These are phyloP conservation scores for Rhododendron simsii DNA, from an alignment of 148 eudicot genomes.

Conservation along the genomic window DNA sequence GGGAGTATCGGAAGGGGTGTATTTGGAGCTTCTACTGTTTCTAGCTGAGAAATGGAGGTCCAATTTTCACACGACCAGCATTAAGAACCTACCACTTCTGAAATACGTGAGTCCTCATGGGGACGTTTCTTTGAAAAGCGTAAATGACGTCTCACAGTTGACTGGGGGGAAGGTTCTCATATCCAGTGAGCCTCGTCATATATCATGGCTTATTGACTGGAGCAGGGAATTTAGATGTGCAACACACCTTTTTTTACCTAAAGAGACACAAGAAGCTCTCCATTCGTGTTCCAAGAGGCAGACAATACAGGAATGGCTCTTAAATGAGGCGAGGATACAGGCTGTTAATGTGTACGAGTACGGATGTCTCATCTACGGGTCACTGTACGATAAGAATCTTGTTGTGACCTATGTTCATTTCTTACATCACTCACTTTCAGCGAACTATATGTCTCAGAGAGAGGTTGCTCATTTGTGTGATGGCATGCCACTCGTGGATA, in stretches of 20 bases:
- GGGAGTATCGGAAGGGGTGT: conserved; percentile 39
- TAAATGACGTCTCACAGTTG: conserved; percentile 11
- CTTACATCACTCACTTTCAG: conserved; percentile 12
- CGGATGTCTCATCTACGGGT: background rate
- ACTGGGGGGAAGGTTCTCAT: conserved; percentile 7
- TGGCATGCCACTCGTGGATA: conserved; percentile 45
- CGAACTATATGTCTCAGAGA: background rate
- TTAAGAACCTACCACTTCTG: conserved; percentile 39
- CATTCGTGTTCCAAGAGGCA: conserved; percentile 10
- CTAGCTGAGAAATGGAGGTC: conserved; percentile 45
- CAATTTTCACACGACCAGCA: conserved; percentile 24
- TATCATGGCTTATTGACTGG: conserved; percentile 34
- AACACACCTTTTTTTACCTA: conserved; percentile 5
- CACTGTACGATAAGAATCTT: conserved; percentile 9
- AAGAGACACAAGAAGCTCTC: conserved; percentile 19
- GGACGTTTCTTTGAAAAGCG: conserved; percentile 23
- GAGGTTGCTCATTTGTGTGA: conserved; percentile 19
- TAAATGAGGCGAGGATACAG: conserved; percentile 2
- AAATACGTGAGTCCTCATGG: conserved; percentile 41
- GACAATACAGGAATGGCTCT: conserved; percentile 23
- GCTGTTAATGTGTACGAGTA: conserved; percentile 13
- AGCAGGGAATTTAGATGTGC: conserved; percentile 20
- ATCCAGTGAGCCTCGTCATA: background rate
- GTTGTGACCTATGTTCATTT: conserved; percentile 22
- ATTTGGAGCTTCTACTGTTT: conserved; percentile 47